Base-by-base conservation (phyloP, 2,329 filamentous ascomycete species). In the Cryphonectria naterciae region DNA sequence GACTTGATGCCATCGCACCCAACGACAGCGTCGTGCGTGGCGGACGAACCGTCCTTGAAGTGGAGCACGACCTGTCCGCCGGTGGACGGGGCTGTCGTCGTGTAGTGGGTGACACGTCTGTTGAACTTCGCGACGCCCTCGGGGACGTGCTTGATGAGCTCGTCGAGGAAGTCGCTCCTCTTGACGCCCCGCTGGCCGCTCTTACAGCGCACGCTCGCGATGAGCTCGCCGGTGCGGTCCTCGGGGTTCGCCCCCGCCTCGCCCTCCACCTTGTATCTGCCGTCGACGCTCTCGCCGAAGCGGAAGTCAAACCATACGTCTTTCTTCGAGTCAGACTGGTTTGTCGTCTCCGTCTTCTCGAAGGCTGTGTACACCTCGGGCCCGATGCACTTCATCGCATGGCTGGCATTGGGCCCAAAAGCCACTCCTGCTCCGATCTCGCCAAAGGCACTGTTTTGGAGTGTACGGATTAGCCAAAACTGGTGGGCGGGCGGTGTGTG, bases 381-480 rank as follows among this genome's bases (percentile, higher is more conserved):
- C 2, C 74, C 75, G 32, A 73, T 73, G 60, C 79, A 77, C 7
- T 72, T 75, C 35, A 78, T 77, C 4, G 80, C 79, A 54, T 70
- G 62, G 63, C 69, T 71, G 66, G 71, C 71, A 73, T 89, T 89
- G 49, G 86, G 84, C 0, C 86, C 86, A 63, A 90, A 84, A 1
- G 84, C 83, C 1, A 90, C 82, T 7, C 87, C 89, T 2, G 87
- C 86, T 2, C 88, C 88, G 41, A 90, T 86, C 75, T 90, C 88
- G 46, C 82, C 82, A 72, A 90, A 90, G 17, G 79, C 79, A 0
- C 62, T 65, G 25, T 46, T 15, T 3, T 39, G 17, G 2, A 7
- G n/a, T 52, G 1, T 25, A 11, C 19, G 11, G 25, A 41, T 63
- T n/a, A 65, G 62, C 11, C 19, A 25, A n/a, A 19, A 5, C 17